Conservation (phyloP, 345 rosid genomes). For the Anastatica hierochuntica region DNA sequence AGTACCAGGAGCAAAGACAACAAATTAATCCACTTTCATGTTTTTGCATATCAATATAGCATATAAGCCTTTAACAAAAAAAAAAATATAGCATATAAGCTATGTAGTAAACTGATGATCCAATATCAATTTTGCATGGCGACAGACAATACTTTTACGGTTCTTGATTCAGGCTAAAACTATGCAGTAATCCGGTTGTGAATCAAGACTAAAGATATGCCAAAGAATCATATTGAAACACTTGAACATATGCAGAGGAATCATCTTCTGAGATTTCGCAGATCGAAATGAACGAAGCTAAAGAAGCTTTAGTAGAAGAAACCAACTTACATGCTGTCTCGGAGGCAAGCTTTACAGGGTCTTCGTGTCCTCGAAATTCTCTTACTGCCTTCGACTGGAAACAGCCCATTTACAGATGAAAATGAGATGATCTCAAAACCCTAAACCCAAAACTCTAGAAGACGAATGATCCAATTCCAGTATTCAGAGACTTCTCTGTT, state of each 20-base stretch:
- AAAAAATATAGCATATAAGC: no score
- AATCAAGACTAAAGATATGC: no score
- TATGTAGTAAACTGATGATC: no score
- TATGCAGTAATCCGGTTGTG: no score
- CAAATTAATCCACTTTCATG: background rate
- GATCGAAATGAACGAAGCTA: background rate
- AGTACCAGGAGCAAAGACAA: slow-evolving; percentile 1
- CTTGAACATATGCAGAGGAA: no score
- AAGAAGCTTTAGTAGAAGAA: background rate
- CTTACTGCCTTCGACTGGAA: slow-evolving; percentile 60
- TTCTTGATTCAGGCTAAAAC: no score
- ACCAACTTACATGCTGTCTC: slow-evolving; percentile 82
- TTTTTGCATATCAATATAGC: background rate
- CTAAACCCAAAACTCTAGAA: no score
- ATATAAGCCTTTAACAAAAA: no score
- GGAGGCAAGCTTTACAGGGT: slow-evolving; percentile 76
- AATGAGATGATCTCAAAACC: background rate
- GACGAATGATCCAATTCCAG: no score
- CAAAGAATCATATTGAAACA: no score
- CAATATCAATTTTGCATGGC: no score
- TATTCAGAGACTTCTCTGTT: background rate
- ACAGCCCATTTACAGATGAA: slow-evolving; percentile 80
- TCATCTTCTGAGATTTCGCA: background rate
- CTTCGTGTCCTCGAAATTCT: slow-evolving; percentile 76
- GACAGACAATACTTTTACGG: no score